These are phyloP conservation scores for Xylogone sp. DNA, from an alignment of 2,329 filamentous ascomycete species.

Conservation along the genomic window DNA sequence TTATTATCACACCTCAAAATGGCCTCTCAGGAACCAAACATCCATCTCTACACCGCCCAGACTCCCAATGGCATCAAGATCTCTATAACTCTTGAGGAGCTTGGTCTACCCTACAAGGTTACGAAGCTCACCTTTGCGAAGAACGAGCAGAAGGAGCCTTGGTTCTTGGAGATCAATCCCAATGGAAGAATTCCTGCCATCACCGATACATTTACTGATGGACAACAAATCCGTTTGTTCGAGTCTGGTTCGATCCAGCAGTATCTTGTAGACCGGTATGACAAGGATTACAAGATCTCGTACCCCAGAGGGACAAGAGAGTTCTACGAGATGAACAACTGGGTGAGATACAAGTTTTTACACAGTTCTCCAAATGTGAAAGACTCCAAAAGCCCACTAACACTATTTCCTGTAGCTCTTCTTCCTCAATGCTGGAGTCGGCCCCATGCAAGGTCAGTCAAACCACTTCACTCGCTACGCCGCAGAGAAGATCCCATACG, in stretches of 20 bases:
- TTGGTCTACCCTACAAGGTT: constrained; percentile 77
- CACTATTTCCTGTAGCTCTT: constrained; percentile 37
- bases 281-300: constrained; percentile 76
- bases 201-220: constrained; percentile 74
- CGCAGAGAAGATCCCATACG: constrained; percentile 73
- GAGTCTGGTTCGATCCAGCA: constrained; percentile 82
- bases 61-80: constrained; percentile 92
- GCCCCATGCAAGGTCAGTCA: constrained; percentile 80
- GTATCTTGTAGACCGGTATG: constrained; percentile 80
- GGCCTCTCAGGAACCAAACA: constrained; percentile 31
- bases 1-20: constrained; percentile 32
- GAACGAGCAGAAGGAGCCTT: constrained; percentile 78
- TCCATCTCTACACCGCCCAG: constrained; percentile 53
- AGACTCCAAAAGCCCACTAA: no score
- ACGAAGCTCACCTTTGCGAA: constrained; percentile 68
- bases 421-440: constrained; percentile 76
- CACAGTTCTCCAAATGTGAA: no score
- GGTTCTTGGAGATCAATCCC: constrained; percentile 89
- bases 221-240: constrained; percentile 70
- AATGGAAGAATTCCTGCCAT: constrained; percentile 89
- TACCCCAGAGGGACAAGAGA: constrained; percentile 71
- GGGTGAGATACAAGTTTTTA: constrained; percentile 43
- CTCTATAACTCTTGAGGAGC: constrained; percentile 81
- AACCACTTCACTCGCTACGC: constrained; percentile 85
- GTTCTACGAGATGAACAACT: constrained; percentile 76